Conservation (phyloP, 306 rosid genomes). For the Elaeagnus macrophylla region DNA sequence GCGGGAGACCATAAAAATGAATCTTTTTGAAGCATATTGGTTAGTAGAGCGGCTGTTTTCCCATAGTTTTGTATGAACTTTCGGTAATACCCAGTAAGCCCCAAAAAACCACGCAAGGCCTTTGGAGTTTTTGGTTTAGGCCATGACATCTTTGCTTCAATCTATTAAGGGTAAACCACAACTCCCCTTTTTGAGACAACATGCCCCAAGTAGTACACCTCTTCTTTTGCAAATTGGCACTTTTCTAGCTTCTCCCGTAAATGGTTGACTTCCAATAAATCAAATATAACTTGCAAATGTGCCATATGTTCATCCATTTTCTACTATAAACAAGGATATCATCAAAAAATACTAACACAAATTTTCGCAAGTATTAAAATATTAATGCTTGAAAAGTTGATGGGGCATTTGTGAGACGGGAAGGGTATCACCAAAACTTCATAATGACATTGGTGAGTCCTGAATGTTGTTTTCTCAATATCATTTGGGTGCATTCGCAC, state of each 20-base stretch:
- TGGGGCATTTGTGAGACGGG: neutral
- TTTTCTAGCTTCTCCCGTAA: neutral
- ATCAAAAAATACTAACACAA: constrained; percentile 3
- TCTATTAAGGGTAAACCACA: neutral
- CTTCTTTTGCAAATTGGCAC: neutral
- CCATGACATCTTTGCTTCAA: neutral
- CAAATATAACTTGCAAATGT: neutral
- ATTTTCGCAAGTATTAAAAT: neutral
- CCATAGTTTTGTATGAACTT: neutral
- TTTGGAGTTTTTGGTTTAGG: neutral
- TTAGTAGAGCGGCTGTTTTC: neutral
- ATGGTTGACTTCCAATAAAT: neutral
- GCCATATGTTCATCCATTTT: neutral
- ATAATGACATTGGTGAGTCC: neutral
- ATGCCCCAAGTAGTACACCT: neutral
- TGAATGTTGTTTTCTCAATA: neutral
- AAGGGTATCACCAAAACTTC: neutral
- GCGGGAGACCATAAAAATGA: neutral
- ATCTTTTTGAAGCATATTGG: neutral
- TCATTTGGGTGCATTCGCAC: neutral
- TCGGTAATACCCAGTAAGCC: neutral
- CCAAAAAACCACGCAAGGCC: neutral
- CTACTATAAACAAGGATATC: neutral
- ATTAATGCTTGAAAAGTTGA: neutral
- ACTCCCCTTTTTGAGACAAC: neutral